Evolutionary conservation across 2,329 filamentous ascomycete species (phyloP).

Genomic region (Elsinoe ampelina): DNA sequence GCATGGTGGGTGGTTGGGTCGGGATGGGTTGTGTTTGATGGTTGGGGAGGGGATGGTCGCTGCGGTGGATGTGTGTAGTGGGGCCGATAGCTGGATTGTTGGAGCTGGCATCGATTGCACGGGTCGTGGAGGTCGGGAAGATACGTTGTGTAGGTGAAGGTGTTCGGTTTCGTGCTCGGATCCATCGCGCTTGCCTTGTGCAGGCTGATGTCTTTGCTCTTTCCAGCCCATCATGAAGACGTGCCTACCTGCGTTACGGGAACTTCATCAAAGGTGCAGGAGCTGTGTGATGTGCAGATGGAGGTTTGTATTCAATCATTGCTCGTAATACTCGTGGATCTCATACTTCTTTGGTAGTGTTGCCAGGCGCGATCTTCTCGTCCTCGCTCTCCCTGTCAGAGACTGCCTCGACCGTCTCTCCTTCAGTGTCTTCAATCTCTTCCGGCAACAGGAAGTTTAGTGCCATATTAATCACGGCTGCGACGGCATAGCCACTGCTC

Average conservation of each 20-base stretch:
- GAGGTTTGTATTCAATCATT: background rate
- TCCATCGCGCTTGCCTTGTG: too few relatives aligned
- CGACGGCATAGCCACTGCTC: conserved; percentile 60
- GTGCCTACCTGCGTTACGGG: too few relatives aligned
- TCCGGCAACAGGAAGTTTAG: conserved; percentile 65
- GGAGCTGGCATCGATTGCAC: too few relatives aligned
- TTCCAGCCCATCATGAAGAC: too few relatives aligned
- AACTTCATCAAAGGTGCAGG: too few relatives aligned
- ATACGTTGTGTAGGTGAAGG: too few relatives aligned
- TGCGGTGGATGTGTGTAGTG: background rate
- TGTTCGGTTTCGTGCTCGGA: too few relatives aligned
- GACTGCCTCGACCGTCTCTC: conserved; percentile 21
- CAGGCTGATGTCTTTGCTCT: too few relatives aligned
- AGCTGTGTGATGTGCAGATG: background rate
- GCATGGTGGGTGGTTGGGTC: background rate
- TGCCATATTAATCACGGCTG: conserved; percentile 61
- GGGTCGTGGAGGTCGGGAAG: too few relatives aligned
- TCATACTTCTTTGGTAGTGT: background rate
- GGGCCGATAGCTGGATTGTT: too few relatives aligned
- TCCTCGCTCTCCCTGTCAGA: background rate
- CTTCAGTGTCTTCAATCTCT: conserved; percentile 58
- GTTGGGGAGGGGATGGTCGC: background rate
- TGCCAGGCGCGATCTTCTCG: background rate
- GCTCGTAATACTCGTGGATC: background rate
- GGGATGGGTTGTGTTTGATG: background rate